Evolutionary conservation across 768 basidiomycete species (phyloP), one percentile per base, ranked within the genome.

Genomic region (Solioccasus polychromus): DNA sequence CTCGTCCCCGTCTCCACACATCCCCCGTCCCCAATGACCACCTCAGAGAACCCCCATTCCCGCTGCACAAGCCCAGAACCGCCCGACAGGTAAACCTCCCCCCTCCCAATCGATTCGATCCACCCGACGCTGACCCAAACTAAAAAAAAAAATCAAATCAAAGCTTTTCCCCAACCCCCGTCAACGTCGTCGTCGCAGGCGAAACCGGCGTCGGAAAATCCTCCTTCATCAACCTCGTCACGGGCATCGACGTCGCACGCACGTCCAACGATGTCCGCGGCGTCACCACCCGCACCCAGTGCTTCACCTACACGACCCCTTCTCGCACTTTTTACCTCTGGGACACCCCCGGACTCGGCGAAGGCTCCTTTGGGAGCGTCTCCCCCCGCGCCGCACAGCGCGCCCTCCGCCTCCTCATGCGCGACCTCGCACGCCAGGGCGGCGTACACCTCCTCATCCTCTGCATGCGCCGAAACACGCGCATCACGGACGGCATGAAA

Each of bases 131-230:
- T n/a, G n/a, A n/a, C n/a, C n/a, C n/a, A n/a, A n/a, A n/a, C n/a
- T n/a, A n/a, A n/a, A n/a, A n/a, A n/a, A n/a, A n/a, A n/a, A n/a
- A n/a, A n/a, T n/a, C n/a, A n/a, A n/a, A n/a, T n/a, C n/a, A n/a
- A n/a, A 54, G 52, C 10, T 12, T 34, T 31, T 12, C 42, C 17
- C 41, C 49, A 2, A 35, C 41, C 11, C 44, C 52, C 35, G 8
- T 41, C 39, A 62, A 60, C 26, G 40, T 60, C 34, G 46, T 60
- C 42, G 30, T 60, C 40, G 47, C 44, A 11, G 59, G 59, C 19
- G 59, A 60, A 44, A 59, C 59, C 0, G 59, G 59, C 35, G 59
- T 60, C 15, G 58, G 58, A 2, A 59, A 59, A 45, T 58, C 56
- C 32, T 60, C 59, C 8, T 59, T 60, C 11, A 62, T 60, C 41